A percentile compares a stretch with the other conserved stretches of the same genome.
Conservation (phyloP, 139 green algal genomes). For the Penium margaritaceum region DNA sequence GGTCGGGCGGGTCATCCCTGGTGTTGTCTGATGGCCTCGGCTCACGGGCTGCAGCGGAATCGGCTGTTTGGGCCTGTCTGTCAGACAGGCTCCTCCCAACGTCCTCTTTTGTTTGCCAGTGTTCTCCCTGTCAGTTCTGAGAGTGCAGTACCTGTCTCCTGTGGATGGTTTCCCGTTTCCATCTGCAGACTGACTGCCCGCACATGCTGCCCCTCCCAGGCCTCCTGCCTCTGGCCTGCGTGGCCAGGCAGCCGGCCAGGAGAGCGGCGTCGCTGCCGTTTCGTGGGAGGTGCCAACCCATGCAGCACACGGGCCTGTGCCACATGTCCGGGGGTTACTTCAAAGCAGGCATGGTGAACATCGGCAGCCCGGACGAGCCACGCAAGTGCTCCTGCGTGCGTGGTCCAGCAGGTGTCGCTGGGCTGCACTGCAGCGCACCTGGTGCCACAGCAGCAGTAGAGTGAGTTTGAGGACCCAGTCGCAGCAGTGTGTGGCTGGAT, state of each 20-base stretch:
- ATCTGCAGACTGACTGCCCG: not conserved
- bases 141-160: no score
- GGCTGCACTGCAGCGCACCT: conserved; percentile 4
- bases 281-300: not conserved
- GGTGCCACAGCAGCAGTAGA: no score
- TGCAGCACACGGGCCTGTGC: conserved; percentile 5
- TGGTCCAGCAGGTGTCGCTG: not conserved
- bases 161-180: no score
- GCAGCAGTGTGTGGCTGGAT: no score
- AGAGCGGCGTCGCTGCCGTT: not conserved
- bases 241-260: not conserved
- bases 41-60: not conserved
- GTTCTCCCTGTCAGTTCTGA: not conserved
- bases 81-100: not conserved
- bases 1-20: no score
- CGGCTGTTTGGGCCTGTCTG: not conserved
- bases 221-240: not conserved
- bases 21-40: not conserved
- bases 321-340: not conserved
- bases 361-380: not conserved
- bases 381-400: not conserved
- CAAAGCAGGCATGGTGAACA: not conserved
- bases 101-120: not conserved
- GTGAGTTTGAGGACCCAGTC: no score
- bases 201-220: conserved; percentile 6